phyloP scores from a whole-genome alignment of 2,329 filamentous ascomycete genomes.

The Periconia macrospinosa region DNA sequence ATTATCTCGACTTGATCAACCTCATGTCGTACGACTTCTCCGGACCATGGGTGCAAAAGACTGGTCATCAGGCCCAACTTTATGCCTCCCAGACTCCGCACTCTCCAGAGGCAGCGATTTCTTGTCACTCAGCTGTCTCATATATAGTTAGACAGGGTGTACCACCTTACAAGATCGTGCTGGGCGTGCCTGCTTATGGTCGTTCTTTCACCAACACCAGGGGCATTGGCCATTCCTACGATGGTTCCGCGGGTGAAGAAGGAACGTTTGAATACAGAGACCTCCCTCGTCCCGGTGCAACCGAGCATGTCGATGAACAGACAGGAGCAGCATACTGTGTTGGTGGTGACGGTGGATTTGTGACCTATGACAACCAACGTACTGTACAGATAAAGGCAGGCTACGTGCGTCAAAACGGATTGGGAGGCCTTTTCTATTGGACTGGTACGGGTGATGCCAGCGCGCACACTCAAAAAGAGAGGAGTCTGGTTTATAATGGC shows the following conservation, averaged over 20 bases:
- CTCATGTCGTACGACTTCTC: constrained; percentile 81
- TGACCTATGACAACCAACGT: constrained; percentile 77
- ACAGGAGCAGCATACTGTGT: constrained; percentile 71
- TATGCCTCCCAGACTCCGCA: constrained; percentile 59
- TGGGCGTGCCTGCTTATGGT: constrained; percentile 76
- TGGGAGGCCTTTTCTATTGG: constrained; percentile 83
- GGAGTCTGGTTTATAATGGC: constrained; percentile 64
- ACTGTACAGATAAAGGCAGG: constrained; percentile 75
- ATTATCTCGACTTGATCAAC: constrained; percentile 74
- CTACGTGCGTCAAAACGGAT: constrained; percentile 70
- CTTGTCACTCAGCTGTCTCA: constrained; percentile 66
- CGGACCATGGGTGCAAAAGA: constrained; percentile 67
- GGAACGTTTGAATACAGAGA: constrained; percentile 75
- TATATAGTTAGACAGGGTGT: constrained; percentile 69
- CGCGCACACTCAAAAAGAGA: constrained; percentile 43
- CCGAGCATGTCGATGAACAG: constrained; percentile 69
- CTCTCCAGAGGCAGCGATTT: constrained; percentile 59
- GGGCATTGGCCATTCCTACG: constrained; percentile 65
- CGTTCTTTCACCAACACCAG: constrained; percentile 70
- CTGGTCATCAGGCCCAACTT: constrained; percentile 77
- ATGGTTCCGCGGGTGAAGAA: constrained; percentile 58
- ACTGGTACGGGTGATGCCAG: constrained; percentile 71
- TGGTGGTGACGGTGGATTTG: constrained; percentile 74
- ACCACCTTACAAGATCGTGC: constrained; percentile 69
- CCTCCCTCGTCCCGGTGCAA: constrained; percentile 63